Evolutionary conservation across 768 basidiomycete genomes (phyloP), one percentile per base, ranked within the genome.

Genomic region (Tricholoma sp.): DNA sequence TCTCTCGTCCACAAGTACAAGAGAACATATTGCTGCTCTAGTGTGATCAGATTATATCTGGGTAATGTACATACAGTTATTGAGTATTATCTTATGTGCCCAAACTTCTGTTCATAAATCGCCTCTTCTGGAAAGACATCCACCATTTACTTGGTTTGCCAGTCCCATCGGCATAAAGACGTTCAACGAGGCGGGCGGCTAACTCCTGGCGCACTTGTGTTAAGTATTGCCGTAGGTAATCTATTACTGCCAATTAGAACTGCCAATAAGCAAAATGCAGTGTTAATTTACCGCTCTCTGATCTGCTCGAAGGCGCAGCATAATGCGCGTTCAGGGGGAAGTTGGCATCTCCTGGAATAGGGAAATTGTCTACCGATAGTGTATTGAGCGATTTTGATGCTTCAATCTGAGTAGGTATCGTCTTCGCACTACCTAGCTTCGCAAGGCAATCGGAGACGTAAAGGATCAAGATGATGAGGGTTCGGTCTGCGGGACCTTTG

Each of bases 131-230:
- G 85, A 98, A 99, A 18, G 91, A 90, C 93, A 98, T 96, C 97
- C 97, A 99, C 97, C 97, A 99, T 72, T 99, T 99, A 79, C 90
- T 97, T 5, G 97, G 95, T 70, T 91, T 95, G 56, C 88, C 88
- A 3, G 90, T 88, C 5, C 94, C 94, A 68, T 96, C 93, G 37
- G 87, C 91, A 70, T 99, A 99, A 50, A 99, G 76, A 52, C 85
- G 80, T 65, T 95, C 94, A 12, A 94, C 83, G 50, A 99, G 73
- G 31, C 97, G 84, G 8, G 86, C 79, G 18, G 94, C 90, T 17
- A 95, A 77, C 68, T 99, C 97, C 72, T 97, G 93, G 50, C 97
- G 85, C 8, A 89, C 90, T 70, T 99, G 97, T 4, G 85, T 85
- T 54, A 99, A 79, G 74, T 98, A 98, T 63, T 87, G 85, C 31